phyloP scores from a whole-genome alignment of 495 filamentous ascomycete genomes.

The Beverwykella pulmonaria region DNA sequence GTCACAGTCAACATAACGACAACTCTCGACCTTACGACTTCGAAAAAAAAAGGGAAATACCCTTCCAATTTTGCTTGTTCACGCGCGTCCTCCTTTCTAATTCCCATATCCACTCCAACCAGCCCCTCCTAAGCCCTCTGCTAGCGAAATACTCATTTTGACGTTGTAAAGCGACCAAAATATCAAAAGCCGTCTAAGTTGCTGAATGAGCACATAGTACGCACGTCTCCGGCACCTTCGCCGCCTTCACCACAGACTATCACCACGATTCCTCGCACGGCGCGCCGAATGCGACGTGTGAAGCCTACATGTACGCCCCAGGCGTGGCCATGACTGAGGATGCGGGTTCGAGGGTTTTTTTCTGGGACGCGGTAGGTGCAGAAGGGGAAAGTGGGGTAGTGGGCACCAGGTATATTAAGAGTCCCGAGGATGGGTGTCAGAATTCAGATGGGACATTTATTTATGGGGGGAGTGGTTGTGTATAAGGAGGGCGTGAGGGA shows the following conservation, averaged over 20 bases:
- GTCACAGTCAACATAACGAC: too few species aligned
- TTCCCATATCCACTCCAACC: too few species aligned
- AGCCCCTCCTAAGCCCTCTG: too few species aligned
- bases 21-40: too few species aligned
- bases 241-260: neutral
- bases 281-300: neutral
- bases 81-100: too few species aligned
- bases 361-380: too few species aligned
- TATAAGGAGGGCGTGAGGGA: neutral
- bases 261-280: neutral
- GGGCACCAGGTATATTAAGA: neutral
- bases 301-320: too few species aligned
- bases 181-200: neutral
- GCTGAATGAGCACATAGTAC: neutral
- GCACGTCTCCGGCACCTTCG: conserved; percentile 3
- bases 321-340: too few species aligned
- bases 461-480: neutral
- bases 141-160: too few species aligned
- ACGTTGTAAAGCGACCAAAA: neutral
- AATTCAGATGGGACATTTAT: conserved; percentile 1
- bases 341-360: too few species aligned
- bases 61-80: too few species aligned
- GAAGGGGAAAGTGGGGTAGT: neutral
- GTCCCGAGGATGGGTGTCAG: conserved; percentile 1
- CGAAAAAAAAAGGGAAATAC: too few species aligned